These are phyloP conservation scores for Lipomyces spencermartinsiae DNA, from an alignment of 805 yeast species.

Conservation along the genomic window DNA sequence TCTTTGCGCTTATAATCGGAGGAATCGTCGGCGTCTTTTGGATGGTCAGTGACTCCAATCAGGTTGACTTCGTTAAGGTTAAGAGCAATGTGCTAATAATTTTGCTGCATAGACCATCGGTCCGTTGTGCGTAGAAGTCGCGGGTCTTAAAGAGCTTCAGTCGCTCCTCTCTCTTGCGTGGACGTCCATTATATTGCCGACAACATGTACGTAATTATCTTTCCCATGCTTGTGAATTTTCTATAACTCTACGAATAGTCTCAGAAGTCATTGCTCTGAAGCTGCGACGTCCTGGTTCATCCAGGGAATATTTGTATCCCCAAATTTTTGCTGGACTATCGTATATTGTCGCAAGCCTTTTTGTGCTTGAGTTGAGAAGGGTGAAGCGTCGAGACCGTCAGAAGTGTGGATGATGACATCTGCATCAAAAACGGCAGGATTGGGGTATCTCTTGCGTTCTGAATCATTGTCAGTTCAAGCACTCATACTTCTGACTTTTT, in stretches of 20 bases:
- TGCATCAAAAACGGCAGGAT: no score
- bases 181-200: slow-evolving; percentile 5
- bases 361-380: slow-evolving; percentile 4
- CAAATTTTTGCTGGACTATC: slow-evolving; percentile 9
- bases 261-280: slow-evolving; percentile 6
- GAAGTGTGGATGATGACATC: background rate
- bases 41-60: background rate
- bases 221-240: background rate
- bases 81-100: background rate
- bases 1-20: slow-evolving; percentile 1
- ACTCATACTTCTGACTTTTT: no score
- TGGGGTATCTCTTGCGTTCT: no score
- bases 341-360: slow-evolving; percentile 1
- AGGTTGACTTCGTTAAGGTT: background rate
- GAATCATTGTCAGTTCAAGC: no score
- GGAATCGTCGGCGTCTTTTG: slow-evolving; percentile 11
- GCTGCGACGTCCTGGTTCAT: slow-evolving; percentile 5
- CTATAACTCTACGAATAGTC: background rate
- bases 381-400: background rate
- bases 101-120: slow-evolving; percentile 1
- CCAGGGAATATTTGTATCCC: slow-evolving; percentile 4
- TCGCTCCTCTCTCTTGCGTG: slow-evolving; percentile 8
- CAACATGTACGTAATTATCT: slow-evolving; percentile 7
- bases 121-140: slow-evolving; percentile 10
- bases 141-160: slow-evolving; percentile 9